Percentiles rank a stretch among this genome's conserved stretches.
These are phyloP conservation scores for Pleurozium schreberi DNA, from an alignment of 225 moss, liverwort and hornwort genomes.

Conservation along the genomic window DNA sequence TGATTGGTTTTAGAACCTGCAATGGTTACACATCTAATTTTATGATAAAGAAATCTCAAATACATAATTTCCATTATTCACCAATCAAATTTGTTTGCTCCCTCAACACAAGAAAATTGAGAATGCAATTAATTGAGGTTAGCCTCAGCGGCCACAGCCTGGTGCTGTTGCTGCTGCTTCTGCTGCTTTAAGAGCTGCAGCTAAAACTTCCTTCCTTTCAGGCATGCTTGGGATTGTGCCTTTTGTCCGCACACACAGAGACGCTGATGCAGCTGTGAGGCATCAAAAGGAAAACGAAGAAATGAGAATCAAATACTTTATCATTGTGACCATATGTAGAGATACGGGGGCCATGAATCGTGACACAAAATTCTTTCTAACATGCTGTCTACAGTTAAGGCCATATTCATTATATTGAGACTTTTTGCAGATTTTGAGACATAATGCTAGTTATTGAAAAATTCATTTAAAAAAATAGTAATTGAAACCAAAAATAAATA, in stretches of 20 bases:
- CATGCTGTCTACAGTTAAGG: no score
- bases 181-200: constrained; percentile 17
- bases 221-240: constrained; percentile 75
- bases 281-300: not conserved
- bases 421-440: no score
- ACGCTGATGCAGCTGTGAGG: constrained; percentile 53
- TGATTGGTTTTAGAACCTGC: no score
- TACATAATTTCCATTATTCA: not conserved
- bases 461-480: no score
- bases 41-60: not conserved
- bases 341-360: not conserved
- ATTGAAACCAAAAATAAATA: no score
- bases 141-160: not conserved
- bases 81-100: not conserved
- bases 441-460: no score
- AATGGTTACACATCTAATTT: not conserved
- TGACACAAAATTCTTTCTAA: no score
- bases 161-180: constrained; percentile 18
- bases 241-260: constrained; percentile 49
- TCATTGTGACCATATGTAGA: not conserved
- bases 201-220: constrained; percentile 33
- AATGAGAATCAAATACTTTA: not conserved
- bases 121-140: not conserved
- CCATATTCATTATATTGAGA: no score
- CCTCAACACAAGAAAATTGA: not conserved